Evolutionary conservation across 1,284 basidiomycete genomes (phyloP), one percentile per base, ranked within the genome.

Genomic region (Moesziomyces sp.): DNA sequence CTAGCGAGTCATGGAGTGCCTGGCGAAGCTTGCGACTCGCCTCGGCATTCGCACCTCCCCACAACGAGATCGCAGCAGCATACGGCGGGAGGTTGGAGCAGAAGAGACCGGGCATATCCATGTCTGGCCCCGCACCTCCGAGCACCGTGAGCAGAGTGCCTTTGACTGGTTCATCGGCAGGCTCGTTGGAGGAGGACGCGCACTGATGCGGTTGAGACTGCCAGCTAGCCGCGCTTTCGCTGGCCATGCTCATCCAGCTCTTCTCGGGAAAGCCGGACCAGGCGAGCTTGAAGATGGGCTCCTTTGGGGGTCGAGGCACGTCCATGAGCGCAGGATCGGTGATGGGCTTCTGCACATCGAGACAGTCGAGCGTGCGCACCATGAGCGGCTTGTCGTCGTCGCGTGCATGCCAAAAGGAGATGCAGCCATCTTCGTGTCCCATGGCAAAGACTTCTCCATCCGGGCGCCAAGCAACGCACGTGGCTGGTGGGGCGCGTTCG

Each of bases 251-350:
- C 21, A 74, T 67, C 81, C 81, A 83, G 38, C 71, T 56, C 51
- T 78, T 72, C 24, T 68, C 71, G 1, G 80, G 75, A 33, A 83
- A 83, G 26, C 68, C 77, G 23, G 85, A 81, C 94, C 94, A 97
- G 0, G 91, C 86, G 6, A 97, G 87, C 83, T 93, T 94, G 87
- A 93, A 95, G 46, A 97, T 90, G 1, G 94, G 93, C 82, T 96
- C 93, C 16, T 68, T 71, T 3, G 62, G 63, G 3, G 60, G 68
- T 6, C 58, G 58, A 44, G 54, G 52, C 3, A 42, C 19, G 19
- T 75, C 62, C 46, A 69, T 40, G 10, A 60, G 35, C 16, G 51
- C 40, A 5, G 56, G 51, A 40, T 64, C 51, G 30, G 52, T 47
- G n/a, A 63, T 53, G 1, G 77, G 77, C 43, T 64, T 78, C 19